phyloP scores from a whole-genome alignment of 768 basidiomycete species.

The Kwoniella dendrophila region DNA sequence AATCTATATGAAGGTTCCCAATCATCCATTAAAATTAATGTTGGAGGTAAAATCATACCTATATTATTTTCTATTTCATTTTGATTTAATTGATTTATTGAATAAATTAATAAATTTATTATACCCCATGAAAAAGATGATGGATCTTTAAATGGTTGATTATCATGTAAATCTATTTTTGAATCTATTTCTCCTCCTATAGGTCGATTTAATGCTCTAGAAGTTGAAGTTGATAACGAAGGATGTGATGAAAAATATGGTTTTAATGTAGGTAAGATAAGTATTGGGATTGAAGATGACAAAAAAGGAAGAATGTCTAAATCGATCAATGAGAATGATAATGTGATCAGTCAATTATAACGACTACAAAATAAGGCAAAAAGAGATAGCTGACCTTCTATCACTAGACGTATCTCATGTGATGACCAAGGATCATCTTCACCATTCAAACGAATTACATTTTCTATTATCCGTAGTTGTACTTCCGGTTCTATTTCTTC shows the following conservation, averaged over 20 bases:
- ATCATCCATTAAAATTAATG: conserved; percentile 53
- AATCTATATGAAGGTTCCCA: conserved; percentile 50
- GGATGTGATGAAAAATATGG: conserved; percentile 40
- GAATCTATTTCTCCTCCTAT: conserved; percentile 40
- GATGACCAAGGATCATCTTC: conserved; percentile 13
- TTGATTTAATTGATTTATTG: conserved; percentile 11
- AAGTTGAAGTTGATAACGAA: conserved; percentile 36
- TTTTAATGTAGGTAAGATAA: conserved; percentile 25
- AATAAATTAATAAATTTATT: conserved; percentile 38
- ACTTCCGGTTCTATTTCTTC: conserved; percentile 8
- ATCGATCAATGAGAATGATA: not conserved
- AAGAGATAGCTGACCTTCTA: conserved; percentile 12
- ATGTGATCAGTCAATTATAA: not conserved
- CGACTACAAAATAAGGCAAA: too few relatives aligned
- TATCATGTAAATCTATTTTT: conserved; percentile 40
- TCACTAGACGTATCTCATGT: not conserved
- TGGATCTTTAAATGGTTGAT: conserved; percentile 37
- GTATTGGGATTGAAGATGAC: not conserved
- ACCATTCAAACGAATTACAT: conserved; percentile 17
- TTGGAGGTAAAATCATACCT: conserved; percentile 52
- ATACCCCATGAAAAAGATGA: conserved; percentile 37
- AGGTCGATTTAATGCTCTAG: conserved; percentile 37
- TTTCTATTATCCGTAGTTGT: conserved; percentile 8
- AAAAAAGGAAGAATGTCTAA: conserved; percentile 7
- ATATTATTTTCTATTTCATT: conserved; percentile 37